These are phyloP conservation scores for Acorus calamus DNA, from an alignment of 106 monocot species.

Conservation along the genomic window DNA sequence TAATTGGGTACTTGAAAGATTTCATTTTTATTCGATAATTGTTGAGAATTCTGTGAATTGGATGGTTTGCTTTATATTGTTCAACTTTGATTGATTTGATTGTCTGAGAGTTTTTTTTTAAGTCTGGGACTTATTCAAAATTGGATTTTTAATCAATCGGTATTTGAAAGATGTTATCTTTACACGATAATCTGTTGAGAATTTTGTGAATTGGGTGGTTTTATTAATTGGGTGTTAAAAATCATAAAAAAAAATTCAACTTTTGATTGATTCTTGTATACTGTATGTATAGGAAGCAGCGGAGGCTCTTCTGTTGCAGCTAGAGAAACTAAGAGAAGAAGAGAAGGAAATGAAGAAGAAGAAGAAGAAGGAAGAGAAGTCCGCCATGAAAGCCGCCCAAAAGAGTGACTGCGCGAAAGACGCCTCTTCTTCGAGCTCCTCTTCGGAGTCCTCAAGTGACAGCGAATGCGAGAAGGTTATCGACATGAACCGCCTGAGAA, in stretches of 20 bases:
- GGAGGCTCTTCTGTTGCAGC: conserved; percentile 32
- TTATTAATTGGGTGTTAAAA: background rate
- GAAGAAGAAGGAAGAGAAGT: conserved; percentile 10
- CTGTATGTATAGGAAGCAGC: conserved; percentile 40
- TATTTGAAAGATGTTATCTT: too few species aligned
- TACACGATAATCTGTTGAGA: too few species aligned
- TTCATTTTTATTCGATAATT: background rate
- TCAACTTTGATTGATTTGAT: too few species aligned
- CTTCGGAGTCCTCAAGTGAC: conserved; percentile 66
- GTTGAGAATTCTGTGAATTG: too few species aligned
- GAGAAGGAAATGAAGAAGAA: conserved; percentile 50
- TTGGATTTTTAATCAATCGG: too few species aligned
- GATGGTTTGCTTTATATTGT: too few species aligned
- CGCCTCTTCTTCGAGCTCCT: conserved; percentile 35
- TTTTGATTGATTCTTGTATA: background rate
- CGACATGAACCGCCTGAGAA: conserved; percentile 12
- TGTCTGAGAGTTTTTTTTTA: too few species aligned
- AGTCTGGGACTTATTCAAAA: too few species aligned
- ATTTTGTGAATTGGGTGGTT: too few species aligned
- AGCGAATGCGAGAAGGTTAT: conserved; percentile 46
- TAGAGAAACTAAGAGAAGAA: conserved; percentile 34
- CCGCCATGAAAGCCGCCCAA: conserved; percentile 19
- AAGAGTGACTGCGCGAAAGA: conserved; percentile 7
- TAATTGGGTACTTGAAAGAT: background rate
- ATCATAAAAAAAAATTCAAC: background rate